Base-by-base conservation (phyloP, 495 filamentous ascomycete species). In the Cercophora sp. region DNA sequence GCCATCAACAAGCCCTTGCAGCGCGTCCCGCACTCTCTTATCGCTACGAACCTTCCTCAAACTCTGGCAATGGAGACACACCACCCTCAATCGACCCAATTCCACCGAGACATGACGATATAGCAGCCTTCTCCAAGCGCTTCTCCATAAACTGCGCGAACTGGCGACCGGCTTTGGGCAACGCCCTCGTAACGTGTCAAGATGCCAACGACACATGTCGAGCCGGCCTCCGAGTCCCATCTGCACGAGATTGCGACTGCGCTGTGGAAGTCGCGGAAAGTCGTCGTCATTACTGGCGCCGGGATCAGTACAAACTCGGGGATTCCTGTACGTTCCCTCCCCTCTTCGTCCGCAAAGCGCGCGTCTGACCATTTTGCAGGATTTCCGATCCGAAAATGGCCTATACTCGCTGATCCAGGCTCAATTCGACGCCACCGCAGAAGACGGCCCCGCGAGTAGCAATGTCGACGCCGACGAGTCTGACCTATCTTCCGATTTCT, bases 221-320 rank as follows among this genome's bases (percentile, higher is more conserved):
- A 65, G 18, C 68, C 74, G 49, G 67, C 65, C 6, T 75, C 75
- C 57, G 72, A 70, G 45, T 66, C 70, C 41, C 66, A 79, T 42
- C 72, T 86, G 22, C 82, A 85, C 51, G 65, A 77, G 18, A 79
- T 87, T 50, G 84, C 84, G 47, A 75, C 85, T 56, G 60, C 71
- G 1, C 66, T 87, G 31, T 77, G 72, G 45, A 80, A 82, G 52
- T 75, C 85, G 3, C 74, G 75, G 47, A 86, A 84, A 50, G 71
- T 84, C 6, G 76, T 88, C 24, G 78, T 88, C 8, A 70, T 88
- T 19, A 87, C 85, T 0, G 85, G 85, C 26, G 85, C 85, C 40
- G 85, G 85, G 22, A 87, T 87, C 46, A 85, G 81, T 56, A 87
- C 84, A 37, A 87, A 85, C 61, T 86, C 81, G 51, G 84, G 84